Evolutionary conservation across 108 stramenopile species (phyloP).

Genomic region (Fistulifera pelliculosa): DNA sequence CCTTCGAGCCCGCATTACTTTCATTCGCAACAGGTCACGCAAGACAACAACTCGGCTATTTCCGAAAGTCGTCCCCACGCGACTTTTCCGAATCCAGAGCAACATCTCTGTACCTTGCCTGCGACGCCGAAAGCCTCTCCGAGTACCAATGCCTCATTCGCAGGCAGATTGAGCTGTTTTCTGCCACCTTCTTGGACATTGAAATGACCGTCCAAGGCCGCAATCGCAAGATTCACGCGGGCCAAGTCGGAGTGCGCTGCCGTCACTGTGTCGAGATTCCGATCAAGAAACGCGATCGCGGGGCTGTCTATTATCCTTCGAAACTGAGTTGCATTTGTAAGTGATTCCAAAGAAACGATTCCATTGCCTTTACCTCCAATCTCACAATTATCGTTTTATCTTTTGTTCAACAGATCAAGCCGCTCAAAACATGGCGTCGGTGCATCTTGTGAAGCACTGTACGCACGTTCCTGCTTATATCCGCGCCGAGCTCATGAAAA

Average conservation of each 20-base stretch:
- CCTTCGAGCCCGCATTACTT: too few relatives aligned
- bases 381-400: too few relatives aligned
- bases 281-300: background rate
- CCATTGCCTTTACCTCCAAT: too few relatives aligned
- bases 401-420: too few relatives aligned
- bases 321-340: conserved; percentile 24
- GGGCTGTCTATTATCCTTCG: conserved; percentile 29
- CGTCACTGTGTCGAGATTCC: conserved; percentile 22
- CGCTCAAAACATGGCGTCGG: conserved; percentile 32
- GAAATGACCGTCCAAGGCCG: conserved; percentile 30
- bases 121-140: conserved; percentile 24
- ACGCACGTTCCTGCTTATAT: conserved; percentile 1
- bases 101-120: too few relatives aligned
- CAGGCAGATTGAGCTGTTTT: conserved; percentile 33
- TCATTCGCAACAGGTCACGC: too few relatives aligned
- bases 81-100: too few relatives aligned
- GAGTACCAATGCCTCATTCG: conserved; percentile 35
- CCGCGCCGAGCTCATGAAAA: too few relatives aligned
- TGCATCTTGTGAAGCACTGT: conserved; percentile 23
- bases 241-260: conserved; percentile 48
- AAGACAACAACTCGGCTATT: too few relatives aligned
- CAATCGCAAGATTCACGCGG: conserved; percentile 24
- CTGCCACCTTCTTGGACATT: conserved; percentile 6
- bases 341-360: too few relatives aligned
- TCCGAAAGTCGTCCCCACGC: too few relatives aligned